Base-by-base conservation (phyloP, 2,329 filamentous ascomycete genomes). In the Microcyclospora pomicola region DNA sequence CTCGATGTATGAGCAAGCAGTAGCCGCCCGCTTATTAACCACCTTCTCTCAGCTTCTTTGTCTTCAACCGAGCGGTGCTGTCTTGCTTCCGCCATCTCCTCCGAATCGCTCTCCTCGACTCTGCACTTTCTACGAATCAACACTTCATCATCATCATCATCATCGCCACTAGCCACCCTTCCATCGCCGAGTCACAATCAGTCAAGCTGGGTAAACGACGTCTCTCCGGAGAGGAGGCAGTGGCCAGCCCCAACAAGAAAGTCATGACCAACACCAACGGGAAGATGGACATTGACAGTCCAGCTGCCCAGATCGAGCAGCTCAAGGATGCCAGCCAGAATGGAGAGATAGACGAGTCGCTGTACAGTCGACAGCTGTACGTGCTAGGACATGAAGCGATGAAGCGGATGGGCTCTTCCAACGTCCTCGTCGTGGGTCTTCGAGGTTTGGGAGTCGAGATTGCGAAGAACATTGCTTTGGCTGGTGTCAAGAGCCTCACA, bases 371-470 rank as follows among this genome's bases (percentile, higher is more conserved):
- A 49, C 75, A 80, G 63, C 70, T 80, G 36, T 81, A 81, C 52
- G 77, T 81, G 39, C 72, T 81, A 39, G 77, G 91, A 39, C 77
- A 81, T 56, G 77, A 81, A 61, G 77, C 91, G 49, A 98, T 98
- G 91, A 96, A 93, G 72, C 86, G 91, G 55, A 98, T 98, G 91
- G 77, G 87, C 55, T 83, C 86, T 44, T 96, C 91, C 39, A 92
- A 96, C 58, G 75, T 98, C 42, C 81, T 98, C 37, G 72, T 98
- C 40, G 82, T 88, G 45, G 91, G 91, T 47, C 69, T 96, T 49
- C 88, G 91, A 61, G 91, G 91, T 36, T 74, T 98, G 31, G 91
- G 91, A 67, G 88, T 95, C 39, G 91, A 98, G 65, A 91, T 98
- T 53, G 88, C 91, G 56, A 98, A 98, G 73, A 98, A 98, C 56